Base-by-base conservation (phyloP, 176 grass and related monocot genomes). In the Poa annua region DNA sequence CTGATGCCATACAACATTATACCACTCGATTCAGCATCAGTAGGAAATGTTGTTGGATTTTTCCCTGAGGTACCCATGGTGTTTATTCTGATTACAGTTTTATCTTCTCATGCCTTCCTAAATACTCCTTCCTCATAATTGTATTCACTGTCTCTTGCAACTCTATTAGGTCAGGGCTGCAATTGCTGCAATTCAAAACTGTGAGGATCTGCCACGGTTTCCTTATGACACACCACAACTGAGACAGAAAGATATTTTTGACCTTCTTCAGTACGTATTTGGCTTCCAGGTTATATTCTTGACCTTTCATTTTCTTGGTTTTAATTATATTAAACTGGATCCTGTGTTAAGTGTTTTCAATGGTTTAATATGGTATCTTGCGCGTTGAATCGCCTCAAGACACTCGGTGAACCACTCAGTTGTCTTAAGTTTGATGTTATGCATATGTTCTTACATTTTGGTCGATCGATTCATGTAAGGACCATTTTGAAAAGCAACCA, bases 1-100 rank as follows among this genome's bases (percentile, higher is more conserved):
- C 80, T 95, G 82, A 77, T 80, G 45, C 91, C 89, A 11, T 98
- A 93, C 83, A 98, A 98, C 76, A 98, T 98, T 88, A 89, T 98
- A 67, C 96, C 92, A 47, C 84, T 98, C 83, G 96, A 98, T 84
- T 75, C 85, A 70, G 85, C 91, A 35, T 98, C 92, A 38, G 78
- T 95, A 26, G 88, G 89, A 71, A 98, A 98, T 87, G 84, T 82
- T 72, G 81, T 98, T 82, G 91, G 89, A 4, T 93, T 93, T 80
- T 98, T 98, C 64, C 92, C 96, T 12, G 96, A 98, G 85, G 95
- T 97, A 89, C 24, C 65, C 42, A 8, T 75, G 71, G 8, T 75
- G 2, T 22, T 17, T 59, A 17, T 64, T 45, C 45, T 33, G 51
- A 1, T 32, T 74, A 50, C 14, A 4, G 3, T 73, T 38, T 71